These are phyloP conservation scores for Amanita rimosa DNA, from an alignment of 768 basidiomycete genomes.

Conservation along the genomic window DNA sequence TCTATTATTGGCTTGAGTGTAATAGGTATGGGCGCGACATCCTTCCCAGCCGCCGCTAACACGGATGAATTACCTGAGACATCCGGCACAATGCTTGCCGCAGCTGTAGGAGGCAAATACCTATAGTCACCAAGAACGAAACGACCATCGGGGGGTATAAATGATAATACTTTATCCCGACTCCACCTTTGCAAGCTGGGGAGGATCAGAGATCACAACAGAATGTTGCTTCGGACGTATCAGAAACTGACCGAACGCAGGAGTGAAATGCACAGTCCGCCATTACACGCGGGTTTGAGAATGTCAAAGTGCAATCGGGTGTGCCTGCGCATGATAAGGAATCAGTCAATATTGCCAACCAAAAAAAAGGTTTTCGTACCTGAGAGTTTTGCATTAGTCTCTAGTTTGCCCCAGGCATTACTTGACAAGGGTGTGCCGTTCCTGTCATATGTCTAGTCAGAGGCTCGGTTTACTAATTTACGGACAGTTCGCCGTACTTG, in stretches of 20 bases:
- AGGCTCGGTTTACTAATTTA: background rate
- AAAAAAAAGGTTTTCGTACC: slow-evolving; percentile 27
- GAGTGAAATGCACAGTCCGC: slow-evolving; percentile 84
- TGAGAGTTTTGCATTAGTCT: slow-evolving; percentile 65
- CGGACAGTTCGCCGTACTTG: slow-evolving; percentile 33
- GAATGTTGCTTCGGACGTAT: too few species aligned
- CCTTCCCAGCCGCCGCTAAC: slow-evolving; percentile 17
- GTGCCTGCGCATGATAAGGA: slow-evolving; percentile 39
- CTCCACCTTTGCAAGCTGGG: slow-evolving; percentile 70
- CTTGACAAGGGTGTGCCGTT: slow-evolving; percentile 57
- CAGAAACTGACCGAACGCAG: slow-evolving; percentile 63
- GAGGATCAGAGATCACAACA: background rate
- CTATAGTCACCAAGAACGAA: slow-evolving; percentile 83
- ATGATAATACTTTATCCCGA: slow-evolving; percentile 69
- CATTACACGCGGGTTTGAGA: slow-evolving; percentile 64
- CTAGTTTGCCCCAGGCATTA: slow-evolving; percentile 67
- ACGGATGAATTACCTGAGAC: slow-evolving; percentile 11
- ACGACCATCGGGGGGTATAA: slow-evolving; percentile 87
- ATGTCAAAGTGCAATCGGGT: slow-evolving; percentile 75
- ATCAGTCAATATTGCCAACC: background rate
- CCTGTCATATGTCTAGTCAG: slow-evolving; percentile 23
- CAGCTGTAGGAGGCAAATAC: slow-evolving; percentile 29
- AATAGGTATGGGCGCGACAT: slow-evolving; percentile 41
- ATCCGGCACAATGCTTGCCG: slow-evolving; percentile 12
- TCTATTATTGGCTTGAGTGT: slow-evolving; percentile 37